These are phyloP conservation scores for Mycena maculata DNA, from an alignment of 768 basidiomycete species.

Conservation along the genomic window DNA sequence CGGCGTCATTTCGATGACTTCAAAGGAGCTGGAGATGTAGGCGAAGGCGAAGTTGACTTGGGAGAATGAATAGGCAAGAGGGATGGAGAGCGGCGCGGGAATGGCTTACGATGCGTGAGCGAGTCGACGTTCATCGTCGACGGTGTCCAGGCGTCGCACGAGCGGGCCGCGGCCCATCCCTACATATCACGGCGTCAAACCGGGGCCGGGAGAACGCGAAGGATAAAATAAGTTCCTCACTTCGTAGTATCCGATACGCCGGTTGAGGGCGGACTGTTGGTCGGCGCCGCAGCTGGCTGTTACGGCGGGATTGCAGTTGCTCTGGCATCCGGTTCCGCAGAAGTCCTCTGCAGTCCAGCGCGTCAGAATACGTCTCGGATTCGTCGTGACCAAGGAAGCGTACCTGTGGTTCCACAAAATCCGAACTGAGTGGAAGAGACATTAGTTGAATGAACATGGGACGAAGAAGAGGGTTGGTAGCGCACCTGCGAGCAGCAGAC, in stretches of 20 bases:
- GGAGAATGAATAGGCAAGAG: neutral
- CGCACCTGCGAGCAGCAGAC: conserved; percentile 13
- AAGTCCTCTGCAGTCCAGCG: too few species aligned
- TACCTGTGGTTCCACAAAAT: neutral
- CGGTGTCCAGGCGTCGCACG: conserved; percentile 35
- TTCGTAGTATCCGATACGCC: conserved; percentile 43
- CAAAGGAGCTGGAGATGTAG: conserved; percentile 36
- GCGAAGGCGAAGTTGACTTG: conserved; percentile 34
- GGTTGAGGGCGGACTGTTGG: conserved; percentile 36
- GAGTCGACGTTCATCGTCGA: conserved; percentile 37
- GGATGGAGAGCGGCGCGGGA: conserved; percentile 24
- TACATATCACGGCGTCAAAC: too few species aligned
- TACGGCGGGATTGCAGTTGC: neutral
- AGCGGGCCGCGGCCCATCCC: conserved; percentile 26
- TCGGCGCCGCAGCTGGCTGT: conserved; percentile 29
- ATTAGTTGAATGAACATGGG: neutral
- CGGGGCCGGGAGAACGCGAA: too few species aligned
- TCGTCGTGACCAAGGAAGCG: too few species aligned
- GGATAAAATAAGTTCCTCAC: too few species aligned
- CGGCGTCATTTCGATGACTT: conserved; percentile 38
- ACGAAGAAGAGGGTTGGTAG: neutral
- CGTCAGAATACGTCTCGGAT: too few species aligned
- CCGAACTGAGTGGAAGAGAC: neutral
- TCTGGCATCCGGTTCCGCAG: neutral
- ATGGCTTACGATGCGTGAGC: conserved; percentile 33